phyloP scores from a whole-genome alignment of 2,329 filamentous ascomycete species.

The Exophiala viscosa region DNA sequence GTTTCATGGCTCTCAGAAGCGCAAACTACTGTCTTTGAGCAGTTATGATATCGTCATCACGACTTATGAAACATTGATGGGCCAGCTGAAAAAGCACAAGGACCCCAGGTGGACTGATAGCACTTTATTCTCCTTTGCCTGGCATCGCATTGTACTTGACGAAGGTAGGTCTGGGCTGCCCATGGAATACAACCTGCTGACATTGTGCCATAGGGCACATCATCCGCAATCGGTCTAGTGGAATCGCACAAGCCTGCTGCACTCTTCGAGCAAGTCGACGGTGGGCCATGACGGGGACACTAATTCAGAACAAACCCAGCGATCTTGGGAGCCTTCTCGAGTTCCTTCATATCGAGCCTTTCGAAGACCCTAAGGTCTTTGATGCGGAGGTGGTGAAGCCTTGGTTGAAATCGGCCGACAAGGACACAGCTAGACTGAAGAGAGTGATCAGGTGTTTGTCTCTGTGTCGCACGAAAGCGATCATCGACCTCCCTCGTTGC shows the following conservation, averaged over 20 bases:
- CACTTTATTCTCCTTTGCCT: constrained; percentile 35
- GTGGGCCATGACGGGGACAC: constrained; percentile 51
- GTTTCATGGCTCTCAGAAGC: too few relatives aligned
- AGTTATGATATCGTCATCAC: constrained; percentile 36
- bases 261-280: constrained; percentile 36
- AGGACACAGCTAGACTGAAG: constrained; percentile 4
- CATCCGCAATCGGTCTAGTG: constrained; percentile 37
- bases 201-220: constrained; percentile 38
- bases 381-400: constrained; percentile 36
- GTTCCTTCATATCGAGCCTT: constrained; percentile 45
- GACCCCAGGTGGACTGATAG: neutral
- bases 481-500: constrained; percentile 4
- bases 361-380: constrained; percentile 38
- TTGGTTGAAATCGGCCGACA: constrained; percentile 9
- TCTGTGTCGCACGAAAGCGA: constrained; percentile 10
- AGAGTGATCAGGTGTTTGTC: constrained; percentile 8
- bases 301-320: constrained; percentile 46
- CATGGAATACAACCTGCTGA: neutral
- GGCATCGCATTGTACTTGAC: constrained; percentile 42
- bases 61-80: constrained; percentile 45
- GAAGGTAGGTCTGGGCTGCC: constrained; percentile 32
- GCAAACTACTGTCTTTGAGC: constrained; percentile 6
- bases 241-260: constrained; percentile 39
- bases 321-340: constrained; percentile 45
- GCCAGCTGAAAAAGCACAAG: constrained; percentile 8